Evolutionary conservation across 2,329 filamentous ascomycete species (phyloP), one percentile per base, ranked within the genome.

Genomic region (Parastagonospora avenae): DNA sequence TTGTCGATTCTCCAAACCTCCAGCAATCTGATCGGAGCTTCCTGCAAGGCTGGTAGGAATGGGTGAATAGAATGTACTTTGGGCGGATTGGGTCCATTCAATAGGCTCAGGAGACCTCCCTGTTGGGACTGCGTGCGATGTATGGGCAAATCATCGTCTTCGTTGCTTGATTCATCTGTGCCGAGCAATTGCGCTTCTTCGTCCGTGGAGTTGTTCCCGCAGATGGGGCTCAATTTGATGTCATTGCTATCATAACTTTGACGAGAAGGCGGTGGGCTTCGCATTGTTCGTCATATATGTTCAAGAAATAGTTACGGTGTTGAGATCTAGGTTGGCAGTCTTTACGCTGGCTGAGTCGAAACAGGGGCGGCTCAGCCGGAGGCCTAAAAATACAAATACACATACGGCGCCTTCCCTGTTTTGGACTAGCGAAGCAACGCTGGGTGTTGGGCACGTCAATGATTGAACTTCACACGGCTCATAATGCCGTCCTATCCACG

Each of bases 11-110:
- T 14, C 8, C 27, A 40, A 6, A 43, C 41, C 54, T 89, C 82
- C 42, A 90, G 71, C 36, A 90, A 72, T 41, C 74, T 72, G 47
- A 87, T 75, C 1, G 89, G 89, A 19, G 81, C 81, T 57, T 84
- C 79, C 68, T 93, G 90, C 6, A 90, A 68, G 6, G 67, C 66
- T 1, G 89, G 87, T 48, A 91, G 83, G 44, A 89, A 63, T 4
- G 78, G 77, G 4, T 58, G 64, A 43, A 81, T 80, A 24, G 51
- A 69, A 59, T 76, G 79, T 33, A 71, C 68, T 14, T 71, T 68
- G 8, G 76, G 75, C 14, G 77, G 75, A 31, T 74, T 54, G 2
- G 78, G 79, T 4, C 78, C 77, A 46, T 73, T 67, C 5, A 77
- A 62, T 63, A 76, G 77, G 61, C 12, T n/a, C 42, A 51, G 55